Evolutionary conservation across 257 asterid species (phyloP), one percentile per base, ranked within the genome.

Genomic region (Solanum medicagineum): DNA sequence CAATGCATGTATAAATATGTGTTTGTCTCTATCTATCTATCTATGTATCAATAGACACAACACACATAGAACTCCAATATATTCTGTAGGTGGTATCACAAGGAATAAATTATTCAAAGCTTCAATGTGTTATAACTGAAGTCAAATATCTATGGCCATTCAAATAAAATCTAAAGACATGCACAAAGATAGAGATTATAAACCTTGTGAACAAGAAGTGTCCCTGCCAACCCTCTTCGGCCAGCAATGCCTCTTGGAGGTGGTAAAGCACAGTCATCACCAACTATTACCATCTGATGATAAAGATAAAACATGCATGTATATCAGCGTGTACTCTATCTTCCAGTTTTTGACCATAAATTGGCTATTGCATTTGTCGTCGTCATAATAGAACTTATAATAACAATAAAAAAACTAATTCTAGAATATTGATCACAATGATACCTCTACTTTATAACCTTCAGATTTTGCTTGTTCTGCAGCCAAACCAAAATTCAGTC

Each of bases 201-300:
- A 86, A 96, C 99, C 98, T 96, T 96, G 86, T 95, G 94, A 87
- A 96, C 97, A 84, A 96, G 95, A 91, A 96, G 86, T 47, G 98
- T 94, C 88, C 98, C 99, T 85, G 99, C 99, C 88, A 96, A 91
- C 90, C 98, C 99, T 90, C 99, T 94, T 92, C 99, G 91, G 85
- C 99, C 99, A 91, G 96, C 98, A 87, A 96, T 92, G 89, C 99
- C 99, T 89, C 99, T 91, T n/a, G 99, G 98, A 85, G 98, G 98
- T 86, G 98, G 99, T 86, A 96, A 89, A 86, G 98, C 98, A 89
- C 99, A 96, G 86, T 96, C 99, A 90, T 96, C 99, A 77, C 97
- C 99, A 86, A 96, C 96, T 84, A 95, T 96, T 63, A 96, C 99
- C 99, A 95, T 94, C 99, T 96, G 90, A 84, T 75, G 65, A 79